Evolutionary conservation across 1,284 basidiomycete species (phyloP).

Genomic region (Sporisorium graminicola): DNA sequence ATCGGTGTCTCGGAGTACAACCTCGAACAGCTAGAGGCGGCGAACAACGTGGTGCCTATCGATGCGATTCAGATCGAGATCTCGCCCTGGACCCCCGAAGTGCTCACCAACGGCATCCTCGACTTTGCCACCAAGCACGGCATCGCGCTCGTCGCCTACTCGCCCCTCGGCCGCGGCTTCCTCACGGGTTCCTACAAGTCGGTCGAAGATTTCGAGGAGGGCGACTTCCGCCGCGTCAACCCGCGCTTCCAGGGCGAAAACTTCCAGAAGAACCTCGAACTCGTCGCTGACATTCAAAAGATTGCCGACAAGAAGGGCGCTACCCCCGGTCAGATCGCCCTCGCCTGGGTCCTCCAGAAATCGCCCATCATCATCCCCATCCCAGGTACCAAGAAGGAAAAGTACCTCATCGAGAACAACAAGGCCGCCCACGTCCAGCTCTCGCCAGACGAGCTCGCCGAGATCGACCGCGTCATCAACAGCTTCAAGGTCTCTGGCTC

Average conservation of each 20-base stretch:
- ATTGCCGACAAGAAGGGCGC: constrained; percentile 53
- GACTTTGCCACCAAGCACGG: constrained; percentile 53
- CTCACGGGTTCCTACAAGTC: constrained; percentile 51
- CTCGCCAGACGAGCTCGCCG: constrained; percentile 33
- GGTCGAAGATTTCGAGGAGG: constrained; percentile 40
- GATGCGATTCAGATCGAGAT: constrained; percentile 72
- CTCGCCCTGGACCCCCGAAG: constrained; percentile 71
- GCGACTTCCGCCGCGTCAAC: constrained; percentile 54
- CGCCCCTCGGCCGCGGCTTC: constrained; percentile 52
- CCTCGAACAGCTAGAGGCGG: constrained; percentile 44
- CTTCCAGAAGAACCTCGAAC: constrained; percentile 54
- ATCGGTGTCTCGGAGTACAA: constrained; percentile 76
- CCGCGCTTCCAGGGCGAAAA: constrained; percentile 53
- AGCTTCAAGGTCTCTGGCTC: constrained; percentile 55
- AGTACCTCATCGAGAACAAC: constrained; percentile 51
- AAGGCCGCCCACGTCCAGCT: constrained; percentile 42
- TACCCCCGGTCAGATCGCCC: constrained; percentile 56
- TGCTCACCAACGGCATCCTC: constrained; percentile 56
- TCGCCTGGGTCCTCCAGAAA: constrained; percentile 53
- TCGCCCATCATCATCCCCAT: constrained; percentile 43
- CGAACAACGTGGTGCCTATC: constrained; percentile 69
- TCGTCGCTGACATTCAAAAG: constrained; percentile 45
- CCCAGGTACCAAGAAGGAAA: constrained; percentile 51
- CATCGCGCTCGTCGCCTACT: constrained; percentile 54
- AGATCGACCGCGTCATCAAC: constrained; percentile 53